Evolutionary conservation across 306 rosid species (phyloP).

Genomic region (Trifolium pratense): DNA sequence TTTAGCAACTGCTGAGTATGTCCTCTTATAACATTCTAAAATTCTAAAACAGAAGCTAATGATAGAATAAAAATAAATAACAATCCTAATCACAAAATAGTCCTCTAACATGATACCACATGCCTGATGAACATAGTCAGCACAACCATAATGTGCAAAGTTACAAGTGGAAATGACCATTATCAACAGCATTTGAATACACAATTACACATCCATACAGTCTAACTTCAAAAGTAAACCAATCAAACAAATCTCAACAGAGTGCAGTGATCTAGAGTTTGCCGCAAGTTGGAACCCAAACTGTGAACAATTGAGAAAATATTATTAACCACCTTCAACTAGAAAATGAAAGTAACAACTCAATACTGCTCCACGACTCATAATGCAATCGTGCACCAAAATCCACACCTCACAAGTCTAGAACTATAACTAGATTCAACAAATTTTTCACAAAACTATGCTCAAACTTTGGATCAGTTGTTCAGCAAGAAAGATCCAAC

Average conservation of each 20-base stretch:
- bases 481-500: constrained; percentile 6
- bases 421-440: constrained; percentile 15
- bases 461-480: constrained; percentile 25
- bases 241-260: constrained; percentile 13
- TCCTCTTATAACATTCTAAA: constrained; percentile 8
- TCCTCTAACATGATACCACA: constrained; percentile 10
- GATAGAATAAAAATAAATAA: background rate
- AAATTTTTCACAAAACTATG: constrained; percentile 1
- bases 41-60: constrained; percentile 5
- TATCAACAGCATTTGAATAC: constrained; percentile 29
- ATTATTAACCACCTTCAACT: constrained; percentile 31
- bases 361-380: constrained; percentile 2
- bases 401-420: constrained; percentile 17
- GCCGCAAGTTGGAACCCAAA: constrained; percentile 9
- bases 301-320: constrained; percentile 10
- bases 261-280: constrained; percentile 4
- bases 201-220: background rate
- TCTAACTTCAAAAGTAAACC: constrained; percentile 17
- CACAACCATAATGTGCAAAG: constrained; percentile 24
- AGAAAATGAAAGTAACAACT: background rate
- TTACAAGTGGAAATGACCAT: constrained; percentile 14
- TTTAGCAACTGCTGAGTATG: constrained; percentile 11
- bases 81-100: constrained; percentile 1
- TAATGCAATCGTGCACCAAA: constrained; percentile 11
- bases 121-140: constrained; percentile 3